Percentiles rank a stretch among this genome's conserved stretches.
Conservation (phyloP, 1,139 yeast genomes). For the Magnusiomyces ingens region DNA sequence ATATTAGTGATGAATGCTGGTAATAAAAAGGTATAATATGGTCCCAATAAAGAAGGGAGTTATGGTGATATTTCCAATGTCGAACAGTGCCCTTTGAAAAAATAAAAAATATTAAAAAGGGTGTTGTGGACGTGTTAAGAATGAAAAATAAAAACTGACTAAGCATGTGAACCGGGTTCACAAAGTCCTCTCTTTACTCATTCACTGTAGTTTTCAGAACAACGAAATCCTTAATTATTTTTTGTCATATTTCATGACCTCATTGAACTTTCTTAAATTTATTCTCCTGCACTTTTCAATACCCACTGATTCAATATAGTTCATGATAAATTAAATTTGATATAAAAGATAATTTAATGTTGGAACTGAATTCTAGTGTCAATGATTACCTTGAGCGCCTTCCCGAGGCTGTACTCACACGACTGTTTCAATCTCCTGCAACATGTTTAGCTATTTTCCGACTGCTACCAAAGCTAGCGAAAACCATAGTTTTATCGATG, state of each 20-base stretch:
- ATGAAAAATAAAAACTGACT: neutral
- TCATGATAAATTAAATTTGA: neutral
- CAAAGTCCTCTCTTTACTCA: neutral
- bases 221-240: no score
- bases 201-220: no score
- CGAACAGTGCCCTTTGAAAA: no score
- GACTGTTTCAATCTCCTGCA: conserved; percentile 79
- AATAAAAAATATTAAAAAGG: neutral
- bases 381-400: conserved; percentile 85
- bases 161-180: neutral
- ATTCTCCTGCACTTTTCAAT: no score
- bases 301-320: no score
- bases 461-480: conserved; percentile 80
- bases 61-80: neutral
- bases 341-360: neutral
- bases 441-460: conserved; percentile 90
- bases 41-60: neutral
- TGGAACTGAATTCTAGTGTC: conserved; percentile 60
- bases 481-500: conserved; percentile 82
- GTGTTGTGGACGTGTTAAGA: neutral
- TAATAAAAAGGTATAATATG: neutral
- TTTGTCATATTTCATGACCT: no score
- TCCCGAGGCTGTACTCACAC: conserved; percentile 74
- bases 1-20: neutral
- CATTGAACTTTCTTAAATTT: no score